Conservation (phyloP, 805 yeast genomes). For the Cyberlindnera mississippiensis region DNA sequence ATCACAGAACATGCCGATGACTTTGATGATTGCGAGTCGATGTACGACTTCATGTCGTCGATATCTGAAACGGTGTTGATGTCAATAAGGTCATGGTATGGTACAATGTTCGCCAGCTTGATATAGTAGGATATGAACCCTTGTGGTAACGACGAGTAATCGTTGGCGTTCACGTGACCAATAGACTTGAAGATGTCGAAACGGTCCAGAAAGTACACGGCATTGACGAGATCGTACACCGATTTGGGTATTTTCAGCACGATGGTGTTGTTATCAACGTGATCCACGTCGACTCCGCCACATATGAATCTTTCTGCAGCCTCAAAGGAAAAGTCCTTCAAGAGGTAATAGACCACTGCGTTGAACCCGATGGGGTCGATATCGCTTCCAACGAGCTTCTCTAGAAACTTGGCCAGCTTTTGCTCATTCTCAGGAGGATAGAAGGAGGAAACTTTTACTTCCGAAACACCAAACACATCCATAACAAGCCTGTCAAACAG, state of each 20-base stretch:
- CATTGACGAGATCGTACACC: conserved; percentile 21
- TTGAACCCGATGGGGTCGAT: conserved; percentile 12
- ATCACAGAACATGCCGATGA: conserved; percentile 22
- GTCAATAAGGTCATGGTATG: conserved; percentile 17
- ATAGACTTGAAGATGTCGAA: conserved; percentile 20
- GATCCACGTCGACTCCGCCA: conserved; percentile 2
- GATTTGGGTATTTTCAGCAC: conserved; percentile 5
- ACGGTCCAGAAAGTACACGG: conserved; percentile 25
- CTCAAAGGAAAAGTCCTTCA: conserved; percentile 23
- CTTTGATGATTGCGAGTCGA: conserved; percentile 13
- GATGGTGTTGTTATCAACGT: conserved; percentile 6
- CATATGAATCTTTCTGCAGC: conserved; percentile 19
- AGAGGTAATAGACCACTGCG: conserved; percentile 22
- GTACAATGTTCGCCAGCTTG: conserved; percentile 24
- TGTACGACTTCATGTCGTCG: conserved; percentile 12
- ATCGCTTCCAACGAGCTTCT: conserved; percentile 7
- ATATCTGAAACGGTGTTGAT: conserved; percentile 4
- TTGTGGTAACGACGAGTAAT: conserved; percentile 6
- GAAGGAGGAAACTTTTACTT: conserved; percentile 9
- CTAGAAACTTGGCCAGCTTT: conserved; percentile 17
- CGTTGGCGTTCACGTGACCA: conserved; percentile 14
- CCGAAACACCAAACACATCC: conserved; percentile 14
- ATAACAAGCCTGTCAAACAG: conserved; percentile 20
- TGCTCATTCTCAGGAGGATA: conserved; percentile 26
- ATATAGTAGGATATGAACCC: conserved; percentile 20